A percentile compares a stretch with the other conserved stretches of the same genome.
Evolutionary conservation across 1,284 basidiomycete species (phyloP).

Genomic region (Malassezia vespertilionis): DNA sequence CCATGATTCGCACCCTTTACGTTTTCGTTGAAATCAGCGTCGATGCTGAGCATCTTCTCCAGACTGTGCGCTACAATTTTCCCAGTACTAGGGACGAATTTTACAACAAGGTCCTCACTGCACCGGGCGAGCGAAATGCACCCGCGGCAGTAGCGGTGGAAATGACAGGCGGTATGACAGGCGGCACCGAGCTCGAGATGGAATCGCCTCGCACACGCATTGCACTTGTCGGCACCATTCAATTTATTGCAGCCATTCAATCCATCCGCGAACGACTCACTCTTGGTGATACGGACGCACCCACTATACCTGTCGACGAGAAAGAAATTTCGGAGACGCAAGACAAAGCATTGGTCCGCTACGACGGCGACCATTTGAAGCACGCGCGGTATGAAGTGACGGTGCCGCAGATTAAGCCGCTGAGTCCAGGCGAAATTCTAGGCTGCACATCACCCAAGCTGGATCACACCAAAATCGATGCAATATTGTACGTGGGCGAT

Average conservation of each 20-base stretch:
- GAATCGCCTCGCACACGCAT: slow-evolving; percentile 24
- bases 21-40: slow-evolving; percentile 96
- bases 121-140: slow-evolving; percentile 1
- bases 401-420: slow-evolving; percentile 81
- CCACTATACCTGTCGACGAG: background rate
- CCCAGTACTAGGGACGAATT: slow-evolving; percentile 63
- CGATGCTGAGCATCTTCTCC: slow-evolving; percentile 68
- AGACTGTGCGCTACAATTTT: slow-evolving; percentile 81
- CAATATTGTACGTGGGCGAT: slow-evolving; percentile 70
- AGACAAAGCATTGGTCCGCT: background rate
- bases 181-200: background rate
- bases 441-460: slow-evolving; percentile 84
- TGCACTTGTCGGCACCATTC: slow-evolving; percentile 43
- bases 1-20: slow-evolving; percentile 87
- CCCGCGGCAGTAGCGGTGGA: slow-evolving; percentile 2
- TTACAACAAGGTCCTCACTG: slow-evolving; percentile 40
- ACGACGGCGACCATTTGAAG: background rate
- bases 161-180: background rate
- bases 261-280: slow-evolving; percentile 33
- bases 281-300: background rate
- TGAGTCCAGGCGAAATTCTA: slow-evolving; percentile 90
- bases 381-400: slow-evolving; percentile 25
- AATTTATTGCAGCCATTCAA: slow-evolving; percentile 44
- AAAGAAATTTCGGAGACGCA: background rate
- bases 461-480: slow-evolving; percentile 43